Conservation (phyloP, 345 rosid genomes). For the Pistacia atlantica region DNA sequence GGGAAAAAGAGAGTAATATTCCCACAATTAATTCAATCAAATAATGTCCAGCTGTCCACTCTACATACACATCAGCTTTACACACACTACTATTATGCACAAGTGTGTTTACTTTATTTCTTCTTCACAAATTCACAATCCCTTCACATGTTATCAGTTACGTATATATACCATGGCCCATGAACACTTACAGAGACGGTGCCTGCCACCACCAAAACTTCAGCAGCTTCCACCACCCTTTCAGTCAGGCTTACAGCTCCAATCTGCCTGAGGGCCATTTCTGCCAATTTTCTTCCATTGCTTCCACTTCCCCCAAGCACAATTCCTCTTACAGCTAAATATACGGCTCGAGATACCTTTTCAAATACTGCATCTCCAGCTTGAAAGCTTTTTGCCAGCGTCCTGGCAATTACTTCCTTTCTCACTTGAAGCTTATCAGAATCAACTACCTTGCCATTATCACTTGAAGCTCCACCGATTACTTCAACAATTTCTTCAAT, state of each 20-base stretch:
- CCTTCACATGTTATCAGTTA: slow-evolving; percentile 36
- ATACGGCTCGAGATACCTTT: slow-evolving; percentile 65
- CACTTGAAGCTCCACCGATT: slow-evolving; percentile 39
- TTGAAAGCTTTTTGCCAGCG: slow-evolving; percentile 72
- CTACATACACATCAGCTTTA: slow-evolving; percentile 5
- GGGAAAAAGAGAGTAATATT: not conserved
- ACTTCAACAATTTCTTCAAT: slow-evolving; percentile 59
- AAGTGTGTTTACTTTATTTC: not conserved
- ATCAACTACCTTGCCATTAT: slow-evolving; percentile 25
- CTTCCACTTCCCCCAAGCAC: slow-evolving; percentile 63
- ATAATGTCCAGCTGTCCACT: not conserved
- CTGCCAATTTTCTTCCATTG: slow-evolving; percentile 54
- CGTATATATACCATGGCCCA: slow-evolving; percentile 60
- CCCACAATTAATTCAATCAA: not conserved
- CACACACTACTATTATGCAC: slow-evolving; percentile 16
- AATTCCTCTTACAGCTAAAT: slow-evolving; percentile 66
- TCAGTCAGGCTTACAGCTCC: slow-evolving; percentile 57
- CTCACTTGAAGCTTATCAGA: slow-evolving; percentile 35
- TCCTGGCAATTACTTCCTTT: slow-evolving; percentile 64
- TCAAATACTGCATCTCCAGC: slow-evolving; percentile 78
- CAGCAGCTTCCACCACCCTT: slow-evolving; percentile 62
- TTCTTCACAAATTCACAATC: slow-evolving; percentile 1
- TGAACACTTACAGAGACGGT: slow-evolving; percentile 64
- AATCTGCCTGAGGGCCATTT: slow-evolving; percentile 56
- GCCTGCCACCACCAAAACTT: slow-evolving; percentile 63